Evolutionary conservation across 2,329 filamentous ascomycete genomes (phyloP).

Genomic region (Geosmithia putterillii): DNA sequence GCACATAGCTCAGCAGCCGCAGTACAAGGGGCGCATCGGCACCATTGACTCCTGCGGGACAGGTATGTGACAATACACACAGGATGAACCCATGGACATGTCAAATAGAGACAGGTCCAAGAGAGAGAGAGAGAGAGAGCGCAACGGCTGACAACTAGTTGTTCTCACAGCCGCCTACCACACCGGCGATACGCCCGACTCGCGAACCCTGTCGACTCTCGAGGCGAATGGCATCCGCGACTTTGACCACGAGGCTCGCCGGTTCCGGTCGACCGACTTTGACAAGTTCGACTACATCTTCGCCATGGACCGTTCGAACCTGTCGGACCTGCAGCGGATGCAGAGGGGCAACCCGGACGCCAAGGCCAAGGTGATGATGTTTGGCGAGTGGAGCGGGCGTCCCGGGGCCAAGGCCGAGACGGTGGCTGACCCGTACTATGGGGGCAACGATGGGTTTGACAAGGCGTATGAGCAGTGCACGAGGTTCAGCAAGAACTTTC

Average conservation of each 20-base stretch:
- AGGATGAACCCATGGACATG: too few species aligned
- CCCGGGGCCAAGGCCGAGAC: slow-evolving; percentile 50
- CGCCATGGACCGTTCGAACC: slow-evolving; percentile 82
- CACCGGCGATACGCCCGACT: slow-evolving; percentile 61
- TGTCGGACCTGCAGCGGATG: slow-evolving; percentile 54
- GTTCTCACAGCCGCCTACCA: slow-evolving; percentile 60
- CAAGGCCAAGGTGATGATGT: slow-evolving; percentile 63
- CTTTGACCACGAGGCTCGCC: slow-evolving; percentile 67
- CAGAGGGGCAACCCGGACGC: slow-evolving; percentile 43
- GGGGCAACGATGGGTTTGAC: slow-evolving; percentile 69
- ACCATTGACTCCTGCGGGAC: slow-evolving; percentile 84
- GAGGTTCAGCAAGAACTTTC: slow-evolving; percentile 65
- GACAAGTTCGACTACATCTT: slow-evolving; percentile 83
- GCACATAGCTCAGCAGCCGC: slow-evolving; percentile 49
- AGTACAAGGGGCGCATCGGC: slow-evolving; percentile 47
- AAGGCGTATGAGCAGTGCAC: slow-evolving; percentile 75
- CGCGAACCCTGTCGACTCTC: slow-evolving; percentile 72
- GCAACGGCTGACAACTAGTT: not conserved
- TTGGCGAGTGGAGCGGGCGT: slow-evolving; percentile 67
- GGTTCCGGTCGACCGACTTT: slow-evolving; percentile 60
- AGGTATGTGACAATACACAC: slow-evolving; percentile 18
- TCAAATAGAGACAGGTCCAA: not conserved
- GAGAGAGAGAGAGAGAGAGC: not conserved
- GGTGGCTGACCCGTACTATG: slow-evolving; percentile 86
- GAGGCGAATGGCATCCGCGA: slow-evolving; percentile 59